A percentile compares a stretch with the other conserved stretches of the same genome.
phyloP scores from a whole-genome alignment of 1,139 yeast species.

The Pneumocystis oryctolagi region DNA sequence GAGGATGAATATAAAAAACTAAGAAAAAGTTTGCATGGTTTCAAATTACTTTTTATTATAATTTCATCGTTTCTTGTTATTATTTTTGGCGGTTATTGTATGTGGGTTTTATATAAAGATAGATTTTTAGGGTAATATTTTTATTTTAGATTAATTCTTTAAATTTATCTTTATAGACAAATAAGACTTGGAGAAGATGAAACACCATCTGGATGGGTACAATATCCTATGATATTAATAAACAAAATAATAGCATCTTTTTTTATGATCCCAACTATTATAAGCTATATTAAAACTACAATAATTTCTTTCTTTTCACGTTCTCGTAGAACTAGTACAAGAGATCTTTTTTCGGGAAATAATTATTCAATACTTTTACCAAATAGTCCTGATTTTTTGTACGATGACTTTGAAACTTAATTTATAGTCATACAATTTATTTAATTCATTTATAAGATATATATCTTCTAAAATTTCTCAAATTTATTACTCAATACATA shows the following conservation, averaged over 20 bases:
- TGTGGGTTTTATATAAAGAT: slow-evolving; percentile 55
- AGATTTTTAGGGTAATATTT: slow-evolving; percentile 43
- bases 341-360: slow-evolving; percentile 18
- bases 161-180: slow-evolving; percentile 16
- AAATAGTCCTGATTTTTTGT: slow-evolving; percentile 11
- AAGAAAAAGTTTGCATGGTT: slow-evolving; percentile 42
- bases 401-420: not conserved
- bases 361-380: slow-evolving; percentile 18
- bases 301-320: slow-evolving; percentile 12
- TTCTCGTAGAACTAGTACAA: slow-evolving; percentile 12
- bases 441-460: not conserved
- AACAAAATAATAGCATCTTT: slow-evolving; percentile 24
- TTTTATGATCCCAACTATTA: slow-evolving; percentile 21
- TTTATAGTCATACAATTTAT: not conserved
- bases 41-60: slow-evolving; percentile 34
- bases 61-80: slow-evolving; percentile 44
- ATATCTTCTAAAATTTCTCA: not conserved
- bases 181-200: slow-evolving; percentile 5
- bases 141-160: slow-evolving; percentile 16
- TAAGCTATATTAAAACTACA: slow-evolving; percentile 5
- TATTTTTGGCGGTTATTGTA: slow-evolving; percentile 36
- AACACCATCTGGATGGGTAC: slow-evolving; percentile 1
- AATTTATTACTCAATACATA: not conserved
- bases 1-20: slow-evolving; percentile 48
- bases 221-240: slow-evolving; percentile 20